Conservation (phyloP, 768 basidiomycete genomes). For the Calocybe indica region DNA sequence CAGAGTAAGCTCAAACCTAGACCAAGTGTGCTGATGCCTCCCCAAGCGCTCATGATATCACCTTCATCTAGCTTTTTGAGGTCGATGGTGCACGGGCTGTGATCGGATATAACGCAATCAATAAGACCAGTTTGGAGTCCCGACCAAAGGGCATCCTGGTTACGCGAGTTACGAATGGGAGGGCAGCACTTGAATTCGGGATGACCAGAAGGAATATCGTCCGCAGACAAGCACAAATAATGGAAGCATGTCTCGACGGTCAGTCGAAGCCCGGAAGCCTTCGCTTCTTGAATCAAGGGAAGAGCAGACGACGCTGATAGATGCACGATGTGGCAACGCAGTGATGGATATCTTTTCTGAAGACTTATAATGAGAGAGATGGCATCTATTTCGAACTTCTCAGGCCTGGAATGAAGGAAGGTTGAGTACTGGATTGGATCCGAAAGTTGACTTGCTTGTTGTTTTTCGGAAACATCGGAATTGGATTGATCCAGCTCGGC, state of each 20-base stretch:
- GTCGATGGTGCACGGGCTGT: slow-evolving; percentile 82
- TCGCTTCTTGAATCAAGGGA: slow-evolving; percentile 68
- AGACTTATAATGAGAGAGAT: slow-evolving; percentile 71
- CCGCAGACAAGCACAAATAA: slow-evolving; percentile 77
- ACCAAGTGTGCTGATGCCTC: slow-evolving; percentile 88
- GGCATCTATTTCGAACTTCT: slow-evolving; percentile 73
- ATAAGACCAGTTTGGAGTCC: slow-evolving; percentile 80
- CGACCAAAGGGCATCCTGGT: slow-evolving; percentile 74
- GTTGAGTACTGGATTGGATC: slow-evolving; percentile 64
- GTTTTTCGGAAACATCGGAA: slow-evolving; percentile 5
- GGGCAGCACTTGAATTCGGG: slow-evolving; percentile 97
- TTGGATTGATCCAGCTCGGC: slow-evolving; percentile 64
- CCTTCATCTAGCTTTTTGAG: slow-evolving; percentile 77
- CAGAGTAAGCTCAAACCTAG: slow-evolving; percentile 84
- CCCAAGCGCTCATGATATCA: slow-evolving; percentile 89
- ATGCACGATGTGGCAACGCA: slow-evolving; percentile 93
- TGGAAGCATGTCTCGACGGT: slow-evolving; percentile 98
- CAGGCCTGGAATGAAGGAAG: slow-evolving; percentile 82
- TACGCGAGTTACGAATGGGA: slow-evolving; percentile 72
- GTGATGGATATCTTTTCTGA: slow-evolving; percentile 51
- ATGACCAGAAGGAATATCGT: slow-evolving; percentile 64
- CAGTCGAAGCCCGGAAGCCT: slow-evolving; percentile 55
- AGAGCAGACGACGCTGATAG: slow-evolving; percentile 84
- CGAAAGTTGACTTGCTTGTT: neutral
- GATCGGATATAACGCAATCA: slow-evolving; percentile 93